A percentile compares a stretch with the other conserved stretches of the same genome.
Conservation (phyloP, 1,284 basidiomycete genomes). For the Apiotrichum brassicae region DNA sequence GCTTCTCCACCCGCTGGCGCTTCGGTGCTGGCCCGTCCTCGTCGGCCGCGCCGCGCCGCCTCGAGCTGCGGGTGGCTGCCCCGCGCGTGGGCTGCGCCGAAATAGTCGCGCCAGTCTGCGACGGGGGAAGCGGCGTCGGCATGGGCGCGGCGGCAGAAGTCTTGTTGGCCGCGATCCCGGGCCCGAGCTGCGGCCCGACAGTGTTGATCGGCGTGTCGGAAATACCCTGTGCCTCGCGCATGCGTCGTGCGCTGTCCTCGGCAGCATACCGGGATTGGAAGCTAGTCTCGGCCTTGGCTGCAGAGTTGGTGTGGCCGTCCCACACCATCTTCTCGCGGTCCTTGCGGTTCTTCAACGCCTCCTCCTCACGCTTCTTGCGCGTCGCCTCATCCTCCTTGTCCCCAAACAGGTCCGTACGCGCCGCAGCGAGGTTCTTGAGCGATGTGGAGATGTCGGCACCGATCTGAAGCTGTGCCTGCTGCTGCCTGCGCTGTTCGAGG, state of each 20-base stretch:
- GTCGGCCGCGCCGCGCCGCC: conserved; percentile 23
- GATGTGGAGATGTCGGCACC: conserved; percentile 86
- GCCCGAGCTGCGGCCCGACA: conserved; percentile 26
- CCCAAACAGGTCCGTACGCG: conserved; percentile 91
- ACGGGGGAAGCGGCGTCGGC: conserved; percentile 35
- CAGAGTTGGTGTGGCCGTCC: conserved; percentile 91
- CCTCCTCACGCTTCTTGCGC: conserved; percentile 75
- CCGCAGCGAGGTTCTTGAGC: conserved; percentile 79
- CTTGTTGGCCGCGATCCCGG: conserved; percentile 22
- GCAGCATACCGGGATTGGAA: conserved; percentile 85
- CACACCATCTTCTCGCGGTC: conserved; percentile 88
- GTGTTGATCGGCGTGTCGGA: conserved; percentile 18
- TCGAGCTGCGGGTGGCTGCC: conserved; percentile 12
- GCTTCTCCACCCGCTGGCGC: conserved; percentile 17
- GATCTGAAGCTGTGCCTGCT: conserved; percentile 72
- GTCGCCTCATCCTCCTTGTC: conserved; percentile 74
- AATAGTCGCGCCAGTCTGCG: conserved; percentile 41
- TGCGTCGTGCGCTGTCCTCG: conserved; percentile 90
- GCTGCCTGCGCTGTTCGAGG: conserved; percentile 79
- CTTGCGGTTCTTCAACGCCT: conserved; percentile 65
- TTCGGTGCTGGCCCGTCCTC: conserved; percentile 19
- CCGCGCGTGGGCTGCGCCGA: conserved; percentile 42
- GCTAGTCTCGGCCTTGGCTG: conserved; percentile 77
- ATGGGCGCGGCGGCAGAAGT: conserved; percentile 1
- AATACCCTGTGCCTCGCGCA: conserved; percentile 65